A percentile compares a stretch with the other conserved stretches of the same genome.
Evolutionary conservation across 2,329 filamentous ascomycete species (phyloP).

Genomic region (Trichoderma simmonsii): DNA sequence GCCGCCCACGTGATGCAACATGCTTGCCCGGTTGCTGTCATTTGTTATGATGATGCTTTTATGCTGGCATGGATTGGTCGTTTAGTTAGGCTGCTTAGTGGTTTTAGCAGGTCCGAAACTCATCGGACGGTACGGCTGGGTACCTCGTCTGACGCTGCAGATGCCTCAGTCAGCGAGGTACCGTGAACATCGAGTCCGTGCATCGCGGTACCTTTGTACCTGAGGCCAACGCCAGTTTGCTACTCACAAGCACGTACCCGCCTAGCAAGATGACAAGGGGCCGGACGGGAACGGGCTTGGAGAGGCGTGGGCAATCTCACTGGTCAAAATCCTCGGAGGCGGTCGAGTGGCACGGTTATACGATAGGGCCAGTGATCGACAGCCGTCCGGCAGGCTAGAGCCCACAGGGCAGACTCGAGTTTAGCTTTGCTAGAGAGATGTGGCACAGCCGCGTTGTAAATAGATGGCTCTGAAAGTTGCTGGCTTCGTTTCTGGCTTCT

Average conservation of each 20-base stretch:
- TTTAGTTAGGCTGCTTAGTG: neutral
- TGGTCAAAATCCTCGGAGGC: neutral
- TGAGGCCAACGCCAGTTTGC: neutral
- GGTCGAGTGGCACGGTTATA: neutral
- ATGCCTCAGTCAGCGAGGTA: neutral
- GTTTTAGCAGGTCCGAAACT: neutral
- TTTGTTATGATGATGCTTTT: neutral
- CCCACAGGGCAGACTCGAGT: constrained; percentile 12
- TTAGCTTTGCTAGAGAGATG: neutral
- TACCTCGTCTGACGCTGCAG: neutral
- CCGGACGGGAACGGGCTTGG: neutral
- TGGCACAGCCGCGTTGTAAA: constrained; percentile 17
- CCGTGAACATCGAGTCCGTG: neutral
- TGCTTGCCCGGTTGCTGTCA: neutral
- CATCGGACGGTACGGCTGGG: neutral
- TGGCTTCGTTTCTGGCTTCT: neutral
- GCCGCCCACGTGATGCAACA: neutral
- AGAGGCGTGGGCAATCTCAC: neutral
- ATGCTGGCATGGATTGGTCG: neutral
- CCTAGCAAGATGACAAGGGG: neutral
- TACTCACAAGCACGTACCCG: neutral
- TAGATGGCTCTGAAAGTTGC: neutral
- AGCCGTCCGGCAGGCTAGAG: constrained; percentile 10
- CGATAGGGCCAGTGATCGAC: constrained; percentile 18
- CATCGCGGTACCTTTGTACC: neutral